These are phyloP conservation scores for Persicaria maculosa DNA, from an alignment of 148 eudicot genomes.

Conservation along the genomic window DNA sequence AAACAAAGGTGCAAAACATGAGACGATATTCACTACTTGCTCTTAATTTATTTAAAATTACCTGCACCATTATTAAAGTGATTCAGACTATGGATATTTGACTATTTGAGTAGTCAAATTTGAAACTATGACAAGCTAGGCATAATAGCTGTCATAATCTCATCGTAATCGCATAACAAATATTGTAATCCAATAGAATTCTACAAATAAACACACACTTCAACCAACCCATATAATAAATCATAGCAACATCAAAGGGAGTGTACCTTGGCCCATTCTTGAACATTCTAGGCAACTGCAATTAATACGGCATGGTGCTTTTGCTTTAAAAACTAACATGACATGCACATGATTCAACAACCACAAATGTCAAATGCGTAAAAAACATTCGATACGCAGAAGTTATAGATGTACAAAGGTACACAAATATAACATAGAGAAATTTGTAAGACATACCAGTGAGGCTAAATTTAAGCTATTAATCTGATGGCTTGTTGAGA, in stretches of 20 bases:
- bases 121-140: neutral
- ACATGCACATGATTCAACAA: neutral
- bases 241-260: neutral
- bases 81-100: neutral
- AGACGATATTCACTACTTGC: constrained; percentile 86
- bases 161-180: neutral
- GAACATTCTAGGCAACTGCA: constrained; percentile 86
- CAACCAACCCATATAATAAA: neutral
- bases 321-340: constrained; percentile 29
- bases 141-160: neutral
- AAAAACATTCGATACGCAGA: too few species aligned
- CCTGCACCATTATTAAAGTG: constrained; percentile 28
- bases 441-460: constrained; percentile 35
- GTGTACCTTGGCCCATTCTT: constrained; percentile 83
- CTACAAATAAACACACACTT: neutral
- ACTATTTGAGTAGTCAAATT: neutral
- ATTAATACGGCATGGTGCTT: constrained; percentile 83
- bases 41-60: constrained; percentile 83
- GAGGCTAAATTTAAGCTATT: constrained; percentile 75
- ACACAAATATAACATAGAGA: neutral
- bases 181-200: neutral
- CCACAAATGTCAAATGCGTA: neutral
- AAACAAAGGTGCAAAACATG: too few species aligned
- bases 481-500: constrained; percentile 66
- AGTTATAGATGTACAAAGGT: neutral